A percentile compares a stretch with the other conserved stretches of the same genome.
These are phyloP conservation scores for Strobilomyces confusus DNA, from an alignment of 768 basidiomycete species.

Conservation along the genomic window DNA sequence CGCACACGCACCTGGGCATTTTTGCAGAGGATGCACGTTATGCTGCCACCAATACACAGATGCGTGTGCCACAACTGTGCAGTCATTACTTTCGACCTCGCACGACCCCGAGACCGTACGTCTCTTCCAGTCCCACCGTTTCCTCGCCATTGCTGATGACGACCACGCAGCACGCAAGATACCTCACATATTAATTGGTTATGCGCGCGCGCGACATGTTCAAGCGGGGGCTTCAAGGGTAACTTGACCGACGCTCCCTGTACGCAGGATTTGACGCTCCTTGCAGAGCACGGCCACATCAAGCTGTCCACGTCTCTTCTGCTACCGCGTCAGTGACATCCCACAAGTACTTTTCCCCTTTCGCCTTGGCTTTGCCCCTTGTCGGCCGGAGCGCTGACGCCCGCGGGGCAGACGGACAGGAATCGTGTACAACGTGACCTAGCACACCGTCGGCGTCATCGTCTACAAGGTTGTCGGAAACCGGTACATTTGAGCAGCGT, in stretches of 20 bases:
- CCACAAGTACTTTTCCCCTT: slow-evolving; percentile 67
- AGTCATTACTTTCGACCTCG: slow-evolving; percentile 52
- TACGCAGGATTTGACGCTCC: slow-evolving; percentile 17
- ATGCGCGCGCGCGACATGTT: slow-evolving; percentile 99
- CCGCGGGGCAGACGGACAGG: slow-evolving; percentile 77
- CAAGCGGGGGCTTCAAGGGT: slow-evolving; percentile 97
- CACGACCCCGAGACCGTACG: slow-evolving; percentile 46
- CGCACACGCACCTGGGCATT: slow-evolving; percentile 76
- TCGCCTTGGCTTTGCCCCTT: too few relatives aligned
- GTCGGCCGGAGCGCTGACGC: background rate
- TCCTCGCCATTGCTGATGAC: slow-evolving; percentile 5
- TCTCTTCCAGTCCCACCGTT: slow-evolving; percentile 14
- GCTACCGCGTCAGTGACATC: slow-evolving; percentile 94
- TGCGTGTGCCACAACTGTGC: slow-evolving; percentile 60
- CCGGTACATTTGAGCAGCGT: slow-evolving; percentile 98
- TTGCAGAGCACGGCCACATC: slow-evolving; percentile 79
- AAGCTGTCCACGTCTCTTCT: slow-evolving; percentile 86
- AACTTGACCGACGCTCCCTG: slow-evolving; percentile 8
- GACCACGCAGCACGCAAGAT: slow-evolving; percentile 63
- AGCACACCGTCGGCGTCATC: slow-evolving; percentile 91
- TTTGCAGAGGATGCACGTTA: slow-evolving; percentile 51
- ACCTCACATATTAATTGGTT: slow-evolving; percentile 99
- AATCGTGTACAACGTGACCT: slow-evolving; percentile 97
- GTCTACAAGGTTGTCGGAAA: slow-evolving; percentile 98
- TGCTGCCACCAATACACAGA: too few relatives aligned